phyloP scores from a whole-genome alignment of 805 yeast genomes.

The Lipomyces starkeyi region DNA sequence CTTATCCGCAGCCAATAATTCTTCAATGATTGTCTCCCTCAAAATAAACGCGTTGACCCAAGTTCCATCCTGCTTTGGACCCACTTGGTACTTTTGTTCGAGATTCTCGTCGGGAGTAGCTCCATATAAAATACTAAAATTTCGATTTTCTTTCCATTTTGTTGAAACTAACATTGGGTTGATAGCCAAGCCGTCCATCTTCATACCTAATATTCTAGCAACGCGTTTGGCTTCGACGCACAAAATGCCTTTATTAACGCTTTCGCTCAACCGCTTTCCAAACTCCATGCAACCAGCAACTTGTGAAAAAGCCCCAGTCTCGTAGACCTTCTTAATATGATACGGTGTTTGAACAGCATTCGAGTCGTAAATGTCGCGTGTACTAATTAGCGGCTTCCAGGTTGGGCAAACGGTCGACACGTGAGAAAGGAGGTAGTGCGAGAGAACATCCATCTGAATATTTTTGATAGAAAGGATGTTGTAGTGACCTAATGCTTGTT shows the following conservation, averaged over 20 bases:
- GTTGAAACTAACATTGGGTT: conserved; percentile 19
- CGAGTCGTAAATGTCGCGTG: conserved; percentile 56
- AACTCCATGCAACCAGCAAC: conserved; percentile 70
- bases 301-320: conserved; percentile 67
- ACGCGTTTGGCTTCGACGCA: conserved; percentile 43
- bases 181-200: conserved; percentile 38
- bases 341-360: conserved; percentile 56
- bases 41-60: conserved; percentile 50
- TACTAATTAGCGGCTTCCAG: conserved; percentile 48
- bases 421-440: conserved; percentile 57
- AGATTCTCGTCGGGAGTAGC: conserved; percentile 48
- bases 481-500: conserved; percentile 60
- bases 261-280: conserved; percentile 56
- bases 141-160: conserved; percentile 61
- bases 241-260: conserved; percentile 54
- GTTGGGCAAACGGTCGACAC: conserved; percentile 54
- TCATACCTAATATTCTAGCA: conserved; percentile 44
- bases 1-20: conserved; percentile 39
- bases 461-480: conserved; percentile 66
- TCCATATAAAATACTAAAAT: conserved; percentile 59
- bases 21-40: conserved; percentile 52
- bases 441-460: conserved; percentile 73
- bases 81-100: conserved; percentile 39
- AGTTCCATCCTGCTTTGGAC: conserved; percentile 42
- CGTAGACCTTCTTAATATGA: conserved; percentile 60